Conservation (phyloP, 2,329 filamentous ascomycete genomes). For the Ophiostoma perfectum region DNA sequence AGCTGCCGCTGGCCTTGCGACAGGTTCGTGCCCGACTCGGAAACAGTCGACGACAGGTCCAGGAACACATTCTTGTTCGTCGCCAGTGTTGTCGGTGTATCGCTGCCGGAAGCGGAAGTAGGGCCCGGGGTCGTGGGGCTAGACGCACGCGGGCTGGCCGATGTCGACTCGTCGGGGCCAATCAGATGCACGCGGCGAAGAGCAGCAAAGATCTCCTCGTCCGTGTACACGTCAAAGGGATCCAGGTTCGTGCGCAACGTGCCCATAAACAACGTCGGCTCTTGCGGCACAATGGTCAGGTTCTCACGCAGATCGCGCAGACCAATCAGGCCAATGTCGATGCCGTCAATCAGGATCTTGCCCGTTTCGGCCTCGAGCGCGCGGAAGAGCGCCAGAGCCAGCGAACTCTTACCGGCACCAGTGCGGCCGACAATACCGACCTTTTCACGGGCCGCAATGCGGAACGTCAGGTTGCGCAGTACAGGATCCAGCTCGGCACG, state of each 20-base stretch:
- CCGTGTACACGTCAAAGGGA: slow-evolving; percentile 81
- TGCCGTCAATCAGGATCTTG: slow-evolving; percentile 80
- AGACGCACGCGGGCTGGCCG: slow-evolving; percentile 23
- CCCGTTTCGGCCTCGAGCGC: slow-evolving; percentile 86
- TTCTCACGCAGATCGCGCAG: slow-evolving; percentile 88
- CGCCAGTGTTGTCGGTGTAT: slow-evolving; percentile 35
- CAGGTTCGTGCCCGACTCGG: slow-evolving; percentile 88
- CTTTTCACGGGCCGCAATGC: slow-evolving; percentile 80
- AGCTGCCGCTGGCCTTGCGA: slow-evolving; percentile 96
- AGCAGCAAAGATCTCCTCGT: slow-evolving; percentile 83
- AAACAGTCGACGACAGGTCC: slow-evolving; percentile 74
- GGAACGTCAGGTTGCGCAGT: slow-evolving; percentile 76
- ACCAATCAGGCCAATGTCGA: slow-evolving; percentile 87
- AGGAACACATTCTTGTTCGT: slow-evolving; percentile 95
- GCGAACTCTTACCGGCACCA: slow-evolving; percentile 91
- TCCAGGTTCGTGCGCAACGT: slow-evolving; percentile 90
- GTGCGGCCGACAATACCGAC: slow-evolving; percentile 94
- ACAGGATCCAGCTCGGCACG: slow-evolving; percentile 82
- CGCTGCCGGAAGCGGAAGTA: background rate
- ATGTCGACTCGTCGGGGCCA: slow-evolving; percentile 47
- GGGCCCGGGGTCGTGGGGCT: slow-evolving; percentile 20
- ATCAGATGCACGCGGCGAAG: slow-evolving; percentile 87
- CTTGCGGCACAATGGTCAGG: slow-evolving; percentile 96
- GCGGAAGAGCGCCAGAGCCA: slow-evolving; percentile 88
- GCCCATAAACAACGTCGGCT: slow-evolving; percentile 88